A percentile compares a stretch with the other conserved stretches of the same genome.
Evolutionary conservation across 305 asterid genomes (phyloP).

Genomic region (Fraxinus sp.): DNA sequence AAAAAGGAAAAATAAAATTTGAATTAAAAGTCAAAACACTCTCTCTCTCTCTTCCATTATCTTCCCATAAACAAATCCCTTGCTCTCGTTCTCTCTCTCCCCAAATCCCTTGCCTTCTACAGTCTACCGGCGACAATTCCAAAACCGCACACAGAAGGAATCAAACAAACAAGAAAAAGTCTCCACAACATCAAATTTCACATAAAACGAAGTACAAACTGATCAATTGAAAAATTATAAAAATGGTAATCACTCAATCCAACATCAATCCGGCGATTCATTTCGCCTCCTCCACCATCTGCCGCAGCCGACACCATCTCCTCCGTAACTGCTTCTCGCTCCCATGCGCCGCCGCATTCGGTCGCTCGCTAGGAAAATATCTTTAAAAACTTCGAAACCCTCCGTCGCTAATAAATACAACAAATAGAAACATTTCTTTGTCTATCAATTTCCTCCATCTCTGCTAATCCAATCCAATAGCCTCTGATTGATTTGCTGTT

Average conservation of each 20-base stretch:
- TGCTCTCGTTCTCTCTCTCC: not conserved
- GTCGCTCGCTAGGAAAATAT: constrained; percentile 22
- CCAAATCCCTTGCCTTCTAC: not conserved
- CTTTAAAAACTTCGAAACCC: not conserved
- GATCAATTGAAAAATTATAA: not conserved
- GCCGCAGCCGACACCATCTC: constrained; percentile 40
- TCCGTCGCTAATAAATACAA: not conserved
- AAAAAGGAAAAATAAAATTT: too few species aligned
- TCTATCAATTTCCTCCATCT: not conserved
- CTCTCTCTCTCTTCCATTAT: too few species aligned
- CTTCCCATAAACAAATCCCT: too few species aligned
- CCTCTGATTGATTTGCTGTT: not conserved
- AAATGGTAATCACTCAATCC: constrained; percentile 45
- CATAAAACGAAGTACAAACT: not conserved
- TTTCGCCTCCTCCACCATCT: constrained; percentile 56
- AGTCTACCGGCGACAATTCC: not conserved
- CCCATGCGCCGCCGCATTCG: constrained; percentile 39
- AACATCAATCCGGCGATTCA: constrained; percentile 61
- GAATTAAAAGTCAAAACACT: too few species aligned
- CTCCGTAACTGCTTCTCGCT: constrained; percentile 22
- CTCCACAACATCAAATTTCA: not conserved
- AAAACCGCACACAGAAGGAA: not conserved
- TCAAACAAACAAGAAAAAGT: not conserved
- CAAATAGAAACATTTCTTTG: not conserved
- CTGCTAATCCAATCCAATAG: not conserved